Conservation (phyloP, 169 alveolate genomes). For the Theileria parva region DNA sequence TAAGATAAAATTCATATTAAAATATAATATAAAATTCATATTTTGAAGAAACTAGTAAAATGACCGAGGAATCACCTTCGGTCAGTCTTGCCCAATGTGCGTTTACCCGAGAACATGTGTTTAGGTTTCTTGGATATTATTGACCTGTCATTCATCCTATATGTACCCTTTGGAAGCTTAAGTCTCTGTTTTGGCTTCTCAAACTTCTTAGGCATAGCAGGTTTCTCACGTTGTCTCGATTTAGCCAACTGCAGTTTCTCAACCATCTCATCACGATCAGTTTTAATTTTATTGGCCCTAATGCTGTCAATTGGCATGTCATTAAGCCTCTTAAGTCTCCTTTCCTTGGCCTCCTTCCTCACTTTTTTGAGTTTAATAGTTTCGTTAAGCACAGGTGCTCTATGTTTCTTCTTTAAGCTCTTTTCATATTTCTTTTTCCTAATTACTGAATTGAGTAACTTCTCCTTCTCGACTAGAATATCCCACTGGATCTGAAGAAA, state of each 20-base stretch:
- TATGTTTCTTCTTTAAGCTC: constrained; percentile 51
- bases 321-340: constrained; percentile 48
- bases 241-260: constrained; percentile 49
- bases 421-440: constrained; percentile 51
- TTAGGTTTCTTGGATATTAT: constrained; percentile 88
- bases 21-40: background rate
- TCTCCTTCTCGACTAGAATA: constrained; percentile 36
- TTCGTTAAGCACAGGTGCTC: constrained; percentile 66
- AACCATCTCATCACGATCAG: constrained; percentile 17
- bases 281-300: background rate
- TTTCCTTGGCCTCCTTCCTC: constrained; percentile 53
- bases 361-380: constrained; percentile 58
- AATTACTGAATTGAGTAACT: constrained; percentile 37
- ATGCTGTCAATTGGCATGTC: constrained; percentile 51
- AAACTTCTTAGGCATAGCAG: constrained; percentile 63
- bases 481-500: constrained; percentile 62
- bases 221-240: constrained; percentile 63
- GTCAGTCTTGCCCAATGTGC: constrained; percentile 91
- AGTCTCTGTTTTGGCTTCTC: constrained; percentile 63
- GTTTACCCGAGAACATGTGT: constrained; percentile 96
- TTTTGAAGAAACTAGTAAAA: background rate
- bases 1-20: background rate
- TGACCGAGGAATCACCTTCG: constrained; percentile 79
- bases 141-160: constrained; percentile 90
- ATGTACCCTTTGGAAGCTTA: constrained; percentile 78